Evolutionary conservation across 164 flowering plant genomes (phyloP), one percentile per base, ranked within the genome.

Genomic region (Macadamia tetraphylla): DNA sequence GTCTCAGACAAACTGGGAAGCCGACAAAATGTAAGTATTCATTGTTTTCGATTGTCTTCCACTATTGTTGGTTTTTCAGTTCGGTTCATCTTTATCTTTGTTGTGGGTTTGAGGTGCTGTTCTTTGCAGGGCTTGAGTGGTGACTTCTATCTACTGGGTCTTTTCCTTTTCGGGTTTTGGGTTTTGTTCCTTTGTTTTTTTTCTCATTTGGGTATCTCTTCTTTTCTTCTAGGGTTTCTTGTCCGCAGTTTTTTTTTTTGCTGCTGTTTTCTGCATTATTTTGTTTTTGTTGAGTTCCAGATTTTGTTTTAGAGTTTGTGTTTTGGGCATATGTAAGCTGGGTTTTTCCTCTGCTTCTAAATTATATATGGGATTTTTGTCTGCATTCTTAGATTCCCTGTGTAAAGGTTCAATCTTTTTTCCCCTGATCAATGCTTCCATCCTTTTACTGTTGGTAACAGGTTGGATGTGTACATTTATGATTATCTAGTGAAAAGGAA

Each of bases 1-100:
- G 96, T 82, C 98, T 78, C 96, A 92, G 74, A 87, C 93, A 75
- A 92, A 87, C 83, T 92, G 81, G 81, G 81, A 75, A 67, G 81
- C 81, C 5, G 81, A 78, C 73, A 78, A 78, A 70, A 78, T 78
- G 81, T 75, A 67, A 31, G 58, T 40, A 44, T 64, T 44, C 23
- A 14, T 53, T 53, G 14, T 32, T 29, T 49, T 14, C 43, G 43
- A 1, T 62, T 12, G 29, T 31, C 15, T 7, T 48, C 48, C 17
- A 6, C 17, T 71, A 1, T 11, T 64, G 29, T 18, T 46, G 29
- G 1, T 46, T 46, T 1, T 12, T 56, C 31, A 52, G 48, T 18
- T 31, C 23, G 55, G 30, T 52, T 9, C 15, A 4, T 0, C 55
- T 31, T 0, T 8, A 3, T 52, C 30, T 7, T 63, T 62, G 4